Conservation (phyloP, 768 basidiomycete species). For the Asterophora parasitica region DNA sequence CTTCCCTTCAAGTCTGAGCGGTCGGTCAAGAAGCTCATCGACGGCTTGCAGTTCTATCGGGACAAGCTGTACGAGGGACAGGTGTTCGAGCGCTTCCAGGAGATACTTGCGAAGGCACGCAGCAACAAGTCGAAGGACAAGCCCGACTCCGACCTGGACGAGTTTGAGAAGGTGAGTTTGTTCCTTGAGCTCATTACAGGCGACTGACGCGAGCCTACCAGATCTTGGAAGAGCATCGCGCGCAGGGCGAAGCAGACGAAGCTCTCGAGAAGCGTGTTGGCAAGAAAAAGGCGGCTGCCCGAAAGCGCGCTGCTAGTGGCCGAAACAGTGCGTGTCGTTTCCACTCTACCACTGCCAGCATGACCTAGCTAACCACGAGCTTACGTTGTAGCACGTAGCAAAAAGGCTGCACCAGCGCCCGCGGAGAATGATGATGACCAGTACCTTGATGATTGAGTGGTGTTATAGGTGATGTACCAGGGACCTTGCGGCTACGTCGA, state of each 20-base stretch:
- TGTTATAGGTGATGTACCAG: too few relatives aligned
- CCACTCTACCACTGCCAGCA: too few relatives aligned
- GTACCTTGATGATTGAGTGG: constrained; percentile 7
- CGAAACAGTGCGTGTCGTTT: constrained; percentile 30
- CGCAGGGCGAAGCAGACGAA: constrained; percentile 88
- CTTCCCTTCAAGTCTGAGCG: constrained; percentile 96
- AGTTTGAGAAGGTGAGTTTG: constrained; percentile 76
- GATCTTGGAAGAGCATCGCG: constrained; percentile 80
- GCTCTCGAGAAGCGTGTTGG: constrained; percentile 84
- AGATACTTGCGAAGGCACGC: constrained; percentile 91
- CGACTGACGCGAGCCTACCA: constrained; percentile 23
- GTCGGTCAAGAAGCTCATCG: constrained; percentile 93
- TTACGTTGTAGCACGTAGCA: constrained; percentile 10
- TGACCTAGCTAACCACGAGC: background rate
- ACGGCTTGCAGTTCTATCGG: constrained; percentile 87
- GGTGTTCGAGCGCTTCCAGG: constrained; percentile 78
- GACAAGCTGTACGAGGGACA: constrained; percentile 90
- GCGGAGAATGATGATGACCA: constrained; percentile 16
- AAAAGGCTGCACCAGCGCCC: constrained; percentile 8
- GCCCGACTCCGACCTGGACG: constrained; percentile 88
- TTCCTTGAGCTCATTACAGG: background rate
- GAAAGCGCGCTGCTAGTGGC: constrained; percentile 46
- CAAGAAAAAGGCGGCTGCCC: constrained; percentile 72
- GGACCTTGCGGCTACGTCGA: too few relatives aligned
- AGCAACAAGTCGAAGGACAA: constrained; percentile 89